Percentiles rank a stretch among this genome's conserved stretches.
These are phyloP conservation scores for Acer yangbiense DNA, from an alignment of 345 rosid species.

Conservation along the genomic window DNA sequence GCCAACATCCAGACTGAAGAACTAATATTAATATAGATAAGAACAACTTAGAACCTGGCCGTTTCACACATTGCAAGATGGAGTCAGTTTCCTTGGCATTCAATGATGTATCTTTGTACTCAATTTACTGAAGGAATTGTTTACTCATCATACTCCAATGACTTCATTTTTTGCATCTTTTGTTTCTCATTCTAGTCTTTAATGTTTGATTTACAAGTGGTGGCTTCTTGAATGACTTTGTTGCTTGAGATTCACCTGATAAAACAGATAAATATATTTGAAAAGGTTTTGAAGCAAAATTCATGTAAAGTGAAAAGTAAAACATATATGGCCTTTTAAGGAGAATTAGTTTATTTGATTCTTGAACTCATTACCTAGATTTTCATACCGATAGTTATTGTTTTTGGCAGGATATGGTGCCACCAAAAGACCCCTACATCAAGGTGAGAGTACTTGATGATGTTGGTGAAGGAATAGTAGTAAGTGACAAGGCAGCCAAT, in stretches of 20 bases:
- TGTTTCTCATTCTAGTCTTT: neutral
- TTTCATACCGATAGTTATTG: slow-evolving; percentile 7
- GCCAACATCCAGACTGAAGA: neutral
- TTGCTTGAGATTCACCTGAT: neutral
- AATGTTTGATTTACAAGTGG: neutral
- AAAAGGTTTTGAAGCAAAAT: neutral
- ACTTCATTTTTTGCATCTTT: neutral
- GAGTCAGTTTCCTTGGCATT: neutral
- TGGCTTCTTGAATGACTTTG: neutral
- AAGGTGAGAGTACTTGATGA: slow-evolving; percentile 84
- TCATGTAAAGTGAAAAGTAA: neutral
- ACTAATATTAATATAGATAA: neutral
- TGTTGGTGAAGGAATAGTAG: slow-evolving; percentile 72
- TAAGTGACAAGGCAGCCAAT: slow-evolving; percentile 77
- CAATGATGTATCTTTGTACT: neutral
- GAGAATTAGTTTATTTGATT: neutral
- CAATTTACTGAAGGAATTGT: neutral
- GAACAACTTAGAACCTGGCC: neutral
- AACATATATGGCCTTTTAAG: neutral
- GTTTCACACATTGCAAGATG: neutral
- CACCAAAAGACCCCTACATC: slow-evolving; percentile 94
- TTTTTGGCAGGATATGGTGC: slow-evolving; percentile 83
- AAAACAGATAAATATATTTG: neutral
- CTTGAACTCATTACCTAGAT: neutral
- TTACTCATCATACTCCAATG: neutral